phyloP scores from a whole-genome alignment of 2,329 filamentous ascomycete genomes.

The Xylaria sp. region DNA sequence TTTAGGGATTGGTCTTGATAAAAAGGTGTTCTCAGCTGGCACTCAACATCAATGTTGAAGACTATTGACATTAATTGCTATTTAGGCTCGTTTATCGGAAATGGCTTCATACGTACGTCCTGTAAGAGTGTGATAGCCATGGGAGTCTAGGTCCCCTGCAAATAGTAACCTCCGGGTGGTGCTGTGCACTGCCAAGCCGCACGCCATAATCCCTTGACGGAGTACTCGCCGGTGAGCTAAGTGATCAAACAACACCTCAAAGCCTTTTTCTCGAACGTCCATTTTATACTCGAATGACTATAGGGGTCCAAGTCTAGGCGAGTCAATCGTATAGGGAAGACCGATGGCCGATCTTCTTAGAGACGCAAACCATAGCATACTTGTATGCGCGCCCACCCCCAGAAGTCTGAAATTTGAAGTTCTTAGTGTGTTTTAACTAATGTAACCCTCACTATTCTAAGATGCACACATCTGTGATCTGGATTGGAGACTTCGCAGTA shows the following conservation, averaged over 20 bases:
- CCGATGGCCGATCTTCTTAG: background rate
- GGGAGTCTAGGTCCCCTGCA: background rate
- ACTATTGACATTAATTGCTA: background rate
- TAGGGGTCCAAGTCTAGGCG: background rate
- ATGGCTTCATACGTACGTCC: background rate
- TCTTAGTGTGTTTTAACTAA: background rate
- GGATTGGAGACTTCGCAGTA: background rate
- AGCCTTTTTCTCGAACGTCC: background rate
- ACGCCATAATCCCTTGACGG: background rate
- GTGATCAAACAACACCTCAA: background rate
- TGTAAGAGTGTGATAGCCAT: too few species aligned
- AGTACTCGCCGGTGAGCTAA: background rate
- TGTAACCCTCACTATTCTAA: background rate
- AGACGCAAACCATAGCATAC: background rate
- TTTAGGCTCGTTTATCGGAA: background rate
- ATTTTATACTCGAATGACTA: background rate
- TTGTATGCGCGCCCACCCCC: background rate
- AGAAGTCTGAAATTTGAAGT: background rate
- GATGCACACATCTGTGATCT: background rate
- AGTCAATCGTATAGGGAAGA: background rate
- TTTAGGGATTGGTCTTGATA: background rate
- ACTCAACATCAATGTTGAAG: background rate
- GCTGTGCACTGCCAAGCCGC: background rate
- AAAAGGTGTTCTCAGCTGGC: background rate
- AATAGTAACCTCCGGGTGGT: slow-evolving; percentile 1